Base-by-base conservation (phyloP, 1,284 basidiomycete species). In the Tremellales sp. region DNA sequence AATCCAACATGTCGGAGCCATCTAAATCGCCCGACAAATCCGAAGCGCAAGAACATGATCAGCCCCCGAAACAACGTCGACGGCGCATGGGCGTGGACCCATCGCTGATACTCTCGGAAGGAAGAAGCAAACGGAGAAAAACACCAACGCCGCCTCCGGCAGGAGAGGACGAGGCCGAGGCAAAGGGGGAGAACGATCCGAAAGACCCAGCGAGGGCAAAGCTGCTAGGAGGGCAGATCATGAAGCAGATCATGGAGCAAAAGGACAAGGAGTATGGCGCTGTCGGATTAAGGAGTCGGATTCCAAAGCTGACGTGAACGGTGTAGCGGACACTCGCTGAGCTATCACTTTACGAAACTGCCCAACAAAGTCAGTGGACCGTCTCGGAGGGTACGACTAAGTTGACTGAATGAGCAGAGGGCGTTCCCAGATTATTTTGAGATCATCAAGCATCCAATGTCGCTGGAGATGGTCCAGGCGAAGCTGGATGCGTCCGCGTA, bases 361-460 rank as follows among this genome's bases (percentile, higher is more conserved):
- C 69, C 69, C 8, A 64, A 61, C 51, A 70, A 70, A 57, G 67
- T 70, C 38, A 14, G 51, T 46, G 10, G 29, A 18, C 29, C 19
- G 22, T 6, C 18, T 39, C 16, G 5, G 14, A 48, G 58, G 25
- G n/a, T 19, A 44, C n/a, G 42, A 21, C n/a, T 21, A 13, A 28
- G 24, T 13, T 27, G 31, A 24, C 29, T 13, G 31, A 13, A 34
- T 43, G 8, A 8, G 14, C 48, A 68, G 64, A 47, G 63, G n/a
- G 45, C 58, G 12, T 69, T 70, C 41, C 67, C 68, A 6, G 70
- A 72, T 34, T 72, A 72, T 48, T 72, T 70, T 40, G 64, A 65
- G 38, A 63, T 56, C 8, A 72, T 72, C 54, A 69, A 70, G 51
- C 58, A 67, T 40, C 70, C 70, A 10, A 62, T 70, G 58, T 61